Base-by-base conservation (phyloP, 2,329 filamentous ascomycete species). In the Alternaria arborescens region DNA sequence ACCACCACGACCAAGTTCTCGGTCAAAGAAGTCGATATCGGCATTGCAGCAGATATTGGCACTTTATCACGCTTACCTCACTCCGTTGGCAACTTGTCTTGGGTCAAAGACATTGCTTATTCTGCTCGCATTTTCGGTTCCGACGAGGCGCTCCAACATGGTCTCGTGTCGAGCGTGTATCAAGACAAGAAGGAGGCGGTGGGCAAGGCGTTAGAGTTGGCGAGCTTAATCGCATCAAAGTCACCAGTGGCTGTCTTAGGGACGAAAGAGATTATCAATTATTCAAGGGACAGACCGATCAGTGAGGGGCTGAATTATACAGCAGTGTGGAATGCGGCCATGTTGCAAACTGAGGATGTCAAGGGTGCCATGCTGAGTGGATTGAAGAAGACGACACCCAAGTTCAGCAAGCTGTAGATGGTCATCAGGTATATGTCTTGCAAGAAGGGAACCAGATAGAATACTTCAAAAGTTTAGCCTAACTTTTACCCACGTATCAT, bases 181-280 rank as follows among this genome's bases (percentile, higher is more conserved):
- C 84, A 85, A 46, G 83, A 80, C 60, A 82, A 95, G 81, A 83
- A 82, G 18, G 85, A 84, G 43, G 86, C 90, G 2, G 75, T 96
- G 24, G 80, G 81, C 41, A 85, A 85, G 38, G 93, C 85, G 0
- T 48, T 94, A 61, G 83, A 87, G 64, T 73, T 91, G 71, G 92
- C 90, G 1, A 79, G 73, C 11, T 70, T 88, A 71, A 86, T 97
- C 60, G 91, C 91, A 28, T 82, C 77, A 18, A 97, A 97, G 85
- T 95, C 91, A 73, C 94, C 94, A 0, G 89, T 98, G 22, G 93
- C 93, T 1, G 91, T 94, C 65, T 88, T 93, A 81, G 90, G 91
- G 6, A 97, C 93, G 8, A 97, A 97, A 82, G 91, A 95, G 80
- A 80, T 97, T 64, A 76, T 97, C 74, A 93, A 95, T 78, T 92